These are phyloP conservation scores for Xerocomus amazonicus DNA, from an alignment of 1,284 basidiomycete genomes.

Conservation along the genomic window DNA sequence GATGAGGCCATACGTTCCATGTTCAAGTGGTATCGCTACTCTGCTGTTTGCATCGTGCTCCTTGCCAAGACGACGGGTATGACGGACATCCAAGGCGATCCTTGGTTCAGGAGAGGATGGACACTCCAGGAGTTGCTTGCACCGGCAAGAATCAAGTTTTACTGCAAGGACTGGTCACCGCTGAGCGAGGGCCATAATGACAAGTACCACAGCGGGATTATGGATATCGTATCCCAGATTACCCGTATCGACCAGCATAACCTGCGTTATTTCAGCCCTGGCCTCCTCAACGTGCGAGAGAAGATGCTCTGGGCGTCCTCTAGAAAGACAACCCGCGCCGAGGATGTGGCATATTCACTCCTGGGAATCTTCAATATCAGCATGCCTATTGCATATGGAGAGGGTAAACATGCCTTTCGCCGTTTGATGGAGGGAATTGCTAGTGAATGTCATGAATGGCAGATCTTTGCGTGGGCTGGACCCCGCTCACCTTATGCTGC, in stretches of 20 bases:
- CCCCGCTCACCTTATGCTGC: slow-evolving; percentile 18
- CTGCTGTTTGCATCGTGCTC: slow-evolving; percentile 16
- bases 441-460: slow-evolving; percentile 13
- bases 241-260: slow-evolving; percentile 9
- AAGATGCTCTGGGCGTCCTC: slow-evolving; percentile 22
- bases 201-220: slow-evolving; percentile 11
- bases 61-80: slow-evolving; percentile 5
- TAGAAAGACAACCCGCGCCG: neutral
- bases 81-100: neutral
- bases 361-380: slow-evolving; percentile 16
- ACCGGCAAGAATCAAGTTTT: slow-evolving; percentile 19
- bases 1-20: too few species aligned
- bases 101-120: neutral
- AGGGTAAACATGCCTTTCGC: slow-evolving; percentile 24
- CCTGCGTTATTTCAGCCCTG: slow-evolving; percentile 15
- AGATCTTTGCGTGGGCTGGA: slow-evolving; percentile 22
- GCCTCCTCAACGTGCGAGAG: slow-evolving; percentile 14
- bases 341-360: neutral
- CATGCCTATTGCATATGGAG: slow-evolving; percentile 23
- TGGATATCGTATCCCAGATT: slow-evolving; percentile 7
- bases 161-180: slow-evolving; percentile 11
- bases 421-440: slow-evolving; percentile 24
- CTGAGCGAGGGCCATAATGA: slow-evolving; percentile 12
- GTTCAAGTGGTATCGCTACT: too few species aligned
- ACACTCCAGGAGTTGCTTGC: slow-evolving; percentile 23